A percentile compares a stretch with the other conserved stretches of the same genome.
Evolutionary conservation across 2,329 filamentous ascomycete species (phyloP).

Genomic region (Colletotrichum musicola): DNA sequence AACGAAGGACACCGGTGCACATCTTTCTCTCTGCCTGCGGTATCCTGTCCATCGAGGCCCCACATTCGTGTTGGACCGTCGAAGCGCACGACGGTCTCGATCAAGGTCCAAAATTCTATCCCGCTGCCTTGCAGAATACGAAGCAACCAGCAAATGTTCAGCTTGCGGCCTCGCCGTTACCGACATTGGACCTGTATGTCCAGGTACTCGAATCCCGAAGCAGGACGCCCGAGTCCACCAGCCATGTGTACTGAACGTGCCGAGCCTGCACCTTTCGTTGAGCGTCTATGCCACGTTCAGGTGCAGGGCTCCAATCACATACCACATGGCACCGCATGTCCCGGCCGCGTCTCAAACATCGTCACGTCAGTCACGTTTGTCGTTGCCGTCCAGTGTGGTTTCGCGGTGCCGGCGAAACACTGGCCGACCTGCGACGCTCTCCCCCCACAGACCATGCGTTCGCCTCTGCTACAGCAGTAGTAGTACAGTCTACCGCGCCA

Average conservation of each 20-base stretch:
- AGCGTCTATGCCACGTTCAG: slow-evolving; percentile 8
- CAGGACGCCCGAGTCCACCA: neutral
- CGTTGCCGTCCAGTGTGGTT: slow-evolving; percentile 2
- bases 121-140: slow-evolving; percentile 1
- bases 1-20: slow-evolving; percentile 10
- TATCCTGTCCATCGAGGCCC: slow-evolving; percentile 5
- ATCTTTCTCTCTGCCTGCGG: neutral
- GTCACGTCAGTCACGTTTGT: slow-evolving; percentile 3
- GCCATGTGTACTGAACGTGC: neutral
- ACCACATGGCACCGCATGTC: slow-evolving; percentile 19
- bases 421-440: slow-evolving; percentile 6
- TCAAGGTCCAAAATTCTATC: neutral
- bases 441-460: slow-evolving; percentile 36
- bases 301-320: slow-evolving; percentile 11
- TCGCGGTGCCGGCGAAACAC: slow-evolving; percentile 28
- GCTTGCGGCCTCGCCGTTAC: neutral
- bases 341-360: slow-evolving; percentile 22
- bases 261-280: neutral
- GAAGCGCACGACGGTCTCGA: neutral
- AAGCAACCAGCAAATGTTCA: neutral
- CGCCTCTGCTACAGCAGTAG: slow-evolving; percentile 13
- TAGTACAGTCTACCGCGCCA: neutral
- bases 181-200: neutral
- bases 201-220: neutral
- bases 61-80: neutral